Base-by-base conservation (phyloP, 108 stramenopile species). In the Nitzschia sp. region DNA sequence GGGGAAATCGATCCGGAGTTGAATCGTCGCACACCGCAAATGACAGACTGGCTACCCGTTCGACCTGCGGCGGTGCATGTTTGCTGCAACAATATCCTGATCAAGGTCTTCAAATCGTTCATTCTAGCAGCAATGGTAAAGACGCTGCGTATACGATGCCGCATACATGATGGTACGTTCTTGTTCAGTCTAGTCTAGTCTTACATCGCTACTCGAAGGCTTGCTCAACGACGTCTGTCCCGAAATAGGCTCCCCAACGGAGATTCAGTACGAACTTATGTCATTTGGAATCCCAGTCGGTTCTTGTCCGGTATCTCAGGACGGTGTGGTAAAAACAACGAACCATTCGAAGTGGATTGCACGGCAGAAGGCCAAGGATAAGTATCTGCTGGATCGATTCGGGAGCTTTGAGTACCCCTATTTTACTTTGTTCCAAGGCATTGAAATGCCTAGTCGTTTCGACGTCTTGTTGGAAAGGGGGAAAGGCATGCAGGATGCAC, bases 251-350 rank as follows among this genome's bases (percentile, higher is more conserved):
- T 67, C 54, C 15, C 51, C 46, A 2, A 54, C 33, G 31, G 66
- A 67, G 24, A 36, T 23, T 25, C 66, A 55, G 4, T 54, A 54
- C 53, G 35, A 54, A 6, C 54, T 67, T 2, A 35, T 55, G 30
- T 35, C 53, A 2, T 74, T 66, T 58, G 72, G 72, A 25, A 58
- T 74, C 15, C 64, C 64, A 21, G 58, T 74, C 17, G n/a, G 42
- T 45, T 55, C 27, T 23, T 28, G 65, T 15, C 72, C 72, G 6
- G 42, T 74, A 1, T 59, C 56, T 3, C 30, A 32, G 25, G 54
- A 48, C 1, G 62, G 57, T 3, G 36, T 19, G 0, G 21, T 71
- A 11, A 61, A 60, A 29, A 48, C 33, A 27, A 61, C 42, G 19
- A 31, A 48, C 21, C 70, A 71, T 53, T 19, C 58, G 48, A 46